Percentiles rank a stretch among this genome's conserved stretches.
These are phyloP conservation scores for Fusarium sp. DNA, from an alignment of 2,329 filamentous ascomycete genomes.

Conservation along the genomic window DNA sequence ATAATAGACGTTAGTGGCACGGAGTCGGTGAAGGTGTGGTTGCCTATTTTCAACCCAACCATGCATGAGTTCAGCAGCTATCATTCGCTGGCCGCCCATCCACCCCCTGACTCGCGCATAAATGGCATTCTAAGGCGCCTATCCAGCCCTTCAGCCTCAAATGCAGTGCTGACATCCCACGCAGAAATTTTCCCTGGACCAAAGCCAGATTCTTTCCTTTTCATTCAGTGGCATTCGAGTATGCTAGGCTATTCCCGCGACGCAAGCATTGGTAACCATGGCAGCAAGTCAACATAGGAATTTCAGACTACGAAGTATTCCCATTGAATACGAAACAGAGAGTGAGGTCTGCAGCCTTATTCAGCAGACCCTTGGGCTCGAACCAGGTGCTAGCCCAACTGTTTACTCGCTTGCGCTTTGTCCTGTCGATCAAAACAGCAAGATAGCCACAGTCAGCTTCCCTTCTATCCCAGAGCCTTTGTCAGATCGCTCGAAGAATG, in stretches of 20 bases:
- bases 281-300: neutral
- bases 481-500: neutral
- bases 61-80: neutral
- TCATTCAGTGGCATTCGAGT: neutral
- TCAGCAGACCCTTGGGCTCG: neutral
- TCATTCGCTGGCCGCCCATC: neutral
- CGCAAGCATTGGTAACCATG: neutral
- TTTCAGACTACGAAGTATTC: slow-evolving; percentile 4
- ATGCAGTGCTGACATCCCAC: neutral
- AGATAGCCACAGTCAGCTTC: slow-evolving; percentile 5
- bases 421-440: neutral
- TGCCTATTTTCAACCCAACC: neutral
- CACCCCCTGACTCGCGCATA: neutral
- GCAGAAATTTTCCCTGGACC: neutral
- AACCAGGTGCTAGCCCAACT: neutral
- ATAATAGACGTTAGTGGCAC: neutral
- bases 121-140: neutral
- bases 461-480: neutral
- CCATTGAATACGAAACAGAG: neutral
- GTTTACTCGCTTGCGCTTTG: neutral
- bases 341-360: neutral
- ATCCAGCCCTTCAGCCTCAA: neutral
- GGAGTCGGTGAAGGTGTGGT: neutral
- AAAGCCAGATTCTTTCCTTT: neutral
- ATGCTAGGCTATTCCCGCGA: neutral